Evolutionary conservation across 2,329 filamentous ascomycete genomes (phyloP).

Genomic region (Calonectria leucothoes): DNA sequence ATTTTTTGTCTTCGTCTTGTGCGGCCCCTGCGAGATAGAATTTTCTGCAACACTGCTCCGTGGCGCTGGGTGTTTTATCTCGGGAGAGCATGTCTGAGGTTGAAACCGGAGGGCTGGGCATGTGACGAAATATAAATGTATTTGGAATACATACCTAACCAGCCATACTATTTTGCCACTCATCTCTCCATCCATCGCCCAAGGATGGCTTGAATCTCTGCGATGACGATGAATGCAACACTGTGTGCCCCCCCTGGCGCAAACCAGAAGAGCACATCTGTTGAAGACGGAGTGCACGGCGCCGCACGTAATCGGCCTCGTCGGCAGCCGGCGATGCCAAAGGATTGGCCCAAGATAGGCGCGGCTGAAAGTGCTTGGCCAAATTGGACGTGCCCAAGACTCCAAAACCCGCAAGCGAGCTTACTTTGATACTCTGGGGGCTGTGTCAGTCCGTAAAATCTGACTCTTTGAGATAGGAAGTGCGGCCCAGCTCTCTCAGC

Average conservation of each 20-base stretch:
- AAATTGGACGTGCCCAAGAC: neutral
- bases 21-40: neutral
- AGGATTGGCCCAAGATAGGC: neutral
- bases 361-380: neutral
- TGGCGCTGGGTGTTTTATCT: neutral
- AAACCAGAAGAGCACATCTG: too few species aligned
- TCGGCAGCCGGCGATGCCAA: too few species aligned
- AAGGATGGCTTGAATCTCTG: neutral
- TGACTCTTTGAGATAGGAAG: neutral
- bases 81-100: neutral
- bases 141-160: neutral
- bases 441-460: neutral
- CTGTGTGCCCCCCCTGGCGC: neutral
- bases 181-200: too few species aligned
- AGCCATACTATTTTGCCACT: neutral
- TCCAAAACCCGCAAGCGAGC: too few species aligned
- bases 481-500: neutral
- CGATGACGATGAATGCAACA: neutral
- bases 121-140: neutral
- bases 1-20: neutral
- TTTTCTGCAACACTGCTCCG: neutral
- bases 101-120: neutral
- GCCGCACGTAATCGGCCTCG: too few species aligned
- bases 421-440: neutral
- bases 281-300: too few species aligned